phyloP scores from a whole-genome alignment of 192 early-diverging fungal genomes.

The Phycomyces blakesleeanus region DNA sequence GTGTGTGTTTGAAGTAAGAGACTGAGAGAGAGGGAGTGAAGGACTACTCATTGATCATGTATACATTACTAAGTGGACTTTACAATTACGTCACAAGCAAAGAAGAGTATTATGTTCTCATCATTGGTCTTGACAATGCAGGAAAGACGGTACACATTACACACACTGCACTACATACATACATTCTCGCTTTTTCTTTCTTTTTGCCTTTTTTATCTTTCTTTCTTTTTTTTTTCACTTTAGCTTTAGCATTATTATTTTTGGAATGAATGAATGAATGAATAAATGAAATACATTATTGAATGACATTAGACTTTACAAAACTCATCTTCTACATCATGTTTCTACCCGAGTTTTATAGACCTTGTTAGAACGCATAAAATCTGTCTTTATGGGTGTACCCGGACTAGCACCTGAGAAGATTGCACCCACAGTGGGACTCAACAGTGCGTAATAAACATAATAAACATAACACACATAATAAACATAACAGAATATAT shows the following conservation, averaged over 20 bases:
- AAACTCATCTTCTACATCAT: too few species aligned
- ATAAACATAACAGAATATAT: background rate
- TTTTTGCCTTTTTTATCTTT: too few species aligned
- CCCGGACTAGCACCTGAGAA: constrained; percentile 80
- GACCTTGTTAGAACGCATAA: constrained; percentile 92
- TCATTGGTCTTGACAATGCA: constrained; percentile 94
- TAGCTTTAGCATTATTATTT: background rate
- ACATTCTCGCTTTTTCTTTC: too few species aligned
- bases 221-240: background rate
- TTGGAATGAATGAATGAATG: too few species aligned
- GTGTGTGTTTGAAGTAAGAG: too few species aligned
- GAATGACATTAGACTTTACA: too few species aligned
- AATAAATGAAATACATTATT: too few species aligned
- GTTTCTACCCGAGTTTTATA: too few species aligned
- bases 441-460: constrained; percentile 68
- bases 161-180: too few species aligned
- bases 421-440: constrained; percentile 90
- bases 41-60: constrained; percentile 58
- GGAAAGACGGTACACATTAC: constrained; percentile 85
- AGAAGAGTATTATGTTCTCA: constrained; percentile 94
- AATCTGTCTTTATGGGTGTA: constrained; percentile 70
- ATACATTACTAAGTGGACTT: constrained; percentile 85
- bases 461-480: too few species aligned
- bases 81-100: constrained; percentile 85
- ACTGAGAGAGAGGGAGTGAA: too few species aligned